phyloP scores from a whole-genome alignment of 441 rosid species.

The Populus tomentosa region DNA sequence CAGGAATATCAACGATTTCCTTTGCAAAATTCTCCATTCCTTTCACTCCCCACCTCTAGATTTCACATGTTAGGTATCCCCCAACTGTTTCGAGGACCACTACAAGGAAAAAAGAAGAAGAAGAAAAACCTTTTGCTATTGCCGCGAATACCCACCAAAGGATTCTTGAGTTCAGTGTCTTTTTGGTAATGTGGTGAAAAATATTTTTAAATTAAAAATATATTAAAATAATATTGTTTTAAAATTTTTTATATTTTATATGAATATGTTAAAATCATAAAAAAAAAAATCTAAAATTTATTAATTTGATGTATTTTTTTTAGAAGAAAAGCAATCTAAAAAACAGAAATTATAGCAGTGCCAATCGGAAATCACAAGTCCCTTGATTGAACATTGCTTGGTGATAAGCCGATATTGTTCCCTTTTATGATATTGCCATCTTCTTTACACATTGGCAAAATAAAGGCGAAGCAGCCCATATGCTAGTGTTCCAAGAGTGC shows the following conservation, averaged over 20 bases:
- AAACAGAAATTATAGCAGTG: too few species aligned
- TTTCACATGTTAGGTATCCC: constrained; percentile 5
- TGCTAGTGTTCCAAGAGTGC: background rate
- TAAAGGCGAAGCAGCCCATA: background rate
- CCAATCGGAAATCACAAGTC: background rate
- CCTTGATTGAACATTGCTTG: background rate
- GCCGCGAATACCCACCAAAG: background rate
- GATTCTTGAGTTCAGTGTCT: background rate
- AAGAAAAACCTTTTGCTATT: background rate
- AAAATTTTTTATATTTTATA: too few species aligned
- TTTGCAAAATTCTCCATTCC: background rate
- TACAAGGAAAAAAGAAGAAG: background rate
- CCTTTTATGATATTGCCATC: background rate
- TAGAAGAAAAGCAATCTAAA: too few species aligned
- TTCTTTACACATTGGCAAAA: background rate
- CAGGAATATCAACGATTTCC: constrained; percentile 7
- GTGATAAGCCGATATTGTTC: background rate
- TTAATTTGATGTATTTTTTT: too few species aligned
- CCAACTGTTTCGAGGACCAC: constrained; percentile 9
- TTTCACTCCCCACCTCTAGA: background rate
- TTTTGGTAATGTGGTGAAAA: too few species aligned
- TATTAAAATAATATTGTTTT: too few species aligned
- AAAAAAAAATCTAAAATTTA: too few species aligned
- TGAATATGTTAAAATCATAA: too few species aligned
- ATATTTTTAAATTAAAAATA: too few species aligned